phyloP scores from a whole-genome alignment of 140 eudicot genomes.

The Ambrosia hybrid region DNA sequence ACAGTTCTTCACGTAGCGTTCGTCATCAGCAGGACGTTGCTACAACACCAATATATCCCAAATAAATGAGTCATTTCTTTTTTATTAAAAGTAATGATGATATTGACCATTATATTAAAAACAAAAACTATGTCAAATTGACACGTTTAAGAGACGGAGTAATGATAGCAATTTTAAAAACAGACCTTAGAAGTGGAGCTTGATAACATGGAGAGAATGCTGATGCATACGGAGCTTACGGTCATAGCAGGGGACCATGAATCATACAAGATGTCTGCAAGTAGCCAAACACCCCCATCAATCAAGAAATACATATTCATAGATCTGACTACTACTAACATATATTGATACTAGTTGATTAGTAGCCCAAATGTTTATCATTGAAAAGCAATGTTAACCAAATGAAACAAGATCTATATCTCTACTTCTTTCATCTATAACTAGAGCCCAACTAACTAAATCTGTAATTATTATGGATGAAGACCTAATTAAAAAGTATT shows the following conservation, averaged over 20 bases:
- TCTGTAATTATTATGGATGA: neutral
- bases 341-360: neutral
- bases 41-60: conserved; percentile 26
- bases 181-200: conserved; percentile 69
- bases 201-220: conserved; percentile 75
- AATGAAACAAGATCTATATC: neutral
- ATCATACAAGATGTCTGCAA: conserved; percentile 75
- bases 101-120: too few species aligned
- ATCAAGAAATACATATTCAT: conserved; percentile 4
- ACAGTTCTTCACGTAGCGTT: conserved; percentile 93
- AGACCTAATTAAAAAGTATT: neutral
- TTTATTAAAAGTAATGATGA: neutral
- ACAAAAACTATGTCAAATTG: neutral
- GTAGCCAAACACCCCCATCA: neutral
- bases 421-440: neutral
- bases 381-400: neutral
- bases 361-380: conserved; percentile 3
- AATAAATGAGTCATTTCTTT: neutral
- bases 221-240: conserved; percentile 73
- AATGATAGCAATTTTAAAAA: neutral
- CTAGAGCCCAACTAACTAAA: neutral
- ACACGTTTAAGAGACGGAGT: neutral
- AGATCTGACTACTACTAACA: neutral
- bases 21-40: conserved; percentile 95
- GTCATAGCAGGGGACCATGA: conserved; percentile 90